Base-by-base conservation (phyloP, 2,329 filamentous ascomycete species). In the Dryadomyces quercivorus region DNA sequence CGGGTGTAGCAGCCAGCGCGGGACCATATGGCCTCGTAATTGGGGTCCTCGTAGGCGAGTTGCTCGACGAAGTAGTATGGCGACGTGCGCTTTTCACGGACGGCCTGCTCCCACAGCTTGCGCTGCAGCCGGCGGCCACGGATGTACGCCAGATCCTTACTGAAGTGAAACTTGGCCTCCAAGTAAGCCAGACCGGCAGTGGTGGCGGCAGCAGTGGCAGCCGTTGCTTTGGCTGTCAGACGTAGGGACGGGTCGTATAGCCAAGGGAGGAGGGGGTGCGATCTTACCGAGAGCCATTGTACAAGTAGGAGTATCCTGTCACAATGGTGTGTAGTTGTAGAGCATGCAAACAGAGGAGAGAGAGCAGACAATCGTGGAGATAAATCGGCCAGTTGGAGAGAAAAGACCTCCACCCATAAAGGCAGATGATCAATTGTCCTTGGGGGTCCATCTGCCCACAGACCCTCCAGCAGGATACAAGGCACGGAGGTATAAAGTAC, bases 161-260 rank as follows among this genome's bases (percentile, higher is more conserved):
- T 65, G 51, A 90, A 64, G 63, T 86, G 80, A 61, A 78, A 82
- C 69, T 85, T 88, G 53, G 81, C 86, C 62, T 90, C 79, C 47
- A 86, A 69, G 60, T 88, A 87, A 44, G 77, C 75, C 26, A 71
- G 61, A 47, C 65, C 67, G 5, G 69, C 68, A 10, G 68, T 61
- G 1, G 69, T 63, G 50, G 65, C 68, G 18, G 57, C 56, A n/a
- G 57, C 55, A 6, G 59, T 53, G 13, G 59, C 63, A 18, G 60
- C 60, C 5, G 56, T 59, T 4, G 60, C 52, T 40, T 57, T 56
- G 53, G 56, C 18, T 51, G 47, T 16, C 53, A 54, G 42, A 50
- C 18, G 26, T 4, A 31, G 26, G 8, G 26, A 31, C 26, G 26
- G 26, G 26, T 31, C 8, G 26, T 31, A 8, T 8, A 31, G 26